Evolutionary conservation across 2,329 filamentous ascomycete genomes (phyloP).

Genomic region (Reticulascus tulasneorum): DNA sequence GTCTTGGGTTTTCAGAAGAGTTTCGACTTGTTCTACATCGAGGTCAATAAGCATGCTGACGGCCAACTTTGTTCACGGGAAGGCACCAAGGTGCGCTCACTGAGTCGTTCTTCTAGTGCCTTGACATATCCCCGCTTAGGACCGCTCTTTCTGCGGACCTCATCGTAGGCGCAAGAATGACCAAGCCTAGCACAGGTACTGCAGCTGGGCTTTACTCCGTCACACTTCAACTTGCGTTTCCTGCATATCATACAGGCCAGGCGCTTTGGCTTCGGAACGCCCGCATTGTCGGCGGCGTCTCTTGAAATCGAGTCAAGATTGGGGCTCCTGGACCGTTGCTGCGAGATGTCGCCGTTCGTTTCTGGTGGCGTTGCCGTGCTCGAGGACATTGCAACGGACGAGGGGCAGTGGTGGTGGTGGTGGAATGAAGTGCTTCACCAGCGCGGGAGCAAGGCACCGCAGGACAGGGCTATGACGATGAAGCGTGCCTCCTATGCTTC

Average conservation of each 20-base stretch:
- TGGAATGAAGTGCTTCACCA: too few species aligned
- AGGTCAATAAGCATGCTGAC: neutral
- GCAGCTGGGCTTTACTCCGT: slow-evolving; percentile 79
- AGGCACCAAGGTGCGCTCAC: slow-evolving; percentile 47
- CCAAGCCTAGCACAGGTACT: slow-evolving; percentile 83
- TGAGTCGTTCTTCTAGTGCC: slow-evolving; percentile 84
- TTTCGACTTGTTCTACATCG: slow-evolving; percentile 80
- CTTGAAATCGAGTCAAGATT: slow-evolving; percentile 32
- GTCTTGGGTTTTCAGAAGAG: slow-evolving; percentile 78
- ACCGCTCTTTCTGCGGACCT: slow-evolving; percentile 89
- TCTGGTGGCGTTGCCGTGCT: slow-evolving; percentile 16
- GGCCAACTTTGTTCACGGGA: neutral
- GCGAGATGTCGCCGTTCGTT: slow-evolving; percentile 10
- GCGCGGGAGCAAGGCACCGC: too few species aligned
- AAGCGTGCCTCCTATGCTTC: too few species aligned
- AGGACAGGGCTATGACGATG: too few species aligned
- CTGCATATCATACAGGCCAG: slow-evolving; percentile 93
- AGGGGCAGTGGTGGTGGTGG: too few species aligned
- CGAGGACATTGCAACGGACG: slow-evolving; percentile 14
- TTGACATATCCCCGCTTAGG: slow-evolving; percentile 95
- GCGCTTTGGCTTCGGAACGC: slow-evolving; percentile 77
- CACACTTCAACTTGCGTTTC: slow-evolving; percentile 87
- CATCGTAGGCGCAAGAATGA: slow-evolving; percentile 86
- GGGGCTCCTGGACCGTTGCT: slow-evolving; percentile 13
- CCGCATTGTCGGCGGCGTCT: slow-evolving; percentile 47